Evolutionary conservation across 495 filamentous ascomycete genomes (phyloP).

Genomic region (Venustampulla echinocandica): DNA sequence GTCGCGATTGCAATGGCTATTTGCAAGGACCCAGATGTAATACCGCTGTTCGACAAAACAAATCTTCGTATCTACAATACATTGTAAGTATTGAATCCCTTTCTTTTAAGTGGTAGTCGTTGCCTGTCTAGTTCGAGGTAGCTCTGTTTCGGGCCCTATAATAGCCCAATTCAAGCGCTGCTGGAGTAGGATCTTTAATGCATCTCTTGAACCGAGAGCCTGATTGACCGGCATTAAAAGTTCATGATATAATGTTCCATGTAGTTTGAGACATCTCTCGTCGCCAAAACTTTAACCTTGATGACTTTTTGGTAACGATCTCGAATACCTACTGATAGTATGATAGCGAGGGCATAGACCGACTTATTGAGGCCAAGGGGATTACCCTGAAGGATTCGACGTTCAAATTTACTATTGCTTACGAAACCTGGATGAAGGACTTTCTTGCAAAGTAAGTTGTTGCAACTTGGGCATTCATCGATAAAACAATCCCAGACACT

Average conservation of each 20-base stretch:
- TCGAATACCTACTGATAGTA: neutral
- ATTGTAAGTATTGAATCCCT: neutral
- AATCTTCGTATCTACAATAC: neutral
- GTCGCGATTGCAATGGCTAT: neutral
- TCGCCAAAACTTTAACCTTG: neutral
- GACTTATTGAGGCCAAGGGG: neutral
- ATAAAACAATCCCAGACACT: neutral
- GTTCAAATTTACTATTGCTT: neutral
- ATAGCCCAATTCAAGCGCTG: too few species aligned
- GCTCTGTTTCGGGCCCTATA: too few species aligned
- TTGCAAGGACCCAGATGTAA: neutral
- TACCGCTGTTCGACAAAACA: slow-evolving; percentile 1
- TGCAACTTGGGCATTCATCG: neutral
- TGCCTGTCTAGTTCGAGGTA: too few species aligned
- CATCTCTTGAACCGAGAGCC: neutral
- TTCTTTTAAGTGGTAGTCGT: too few species aligned
- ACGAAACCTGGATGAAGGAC: neutral
- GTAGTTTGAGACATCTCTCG: too few species aligned
- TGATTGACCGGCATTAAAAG: neutral
- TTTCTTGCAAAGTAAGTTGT: neutral
- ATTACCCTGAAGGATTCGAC: neutral
- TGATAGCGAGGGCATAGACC: neutral
- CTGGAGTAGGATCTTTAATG: neutral
- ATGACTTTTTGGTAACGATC: neutral
- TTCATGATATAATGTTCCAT: neutral